Percentiles rank a stretch among this genome's conserved stretches.
Evolutionary conservation across 352 stramenopile genomes (phyloP).

Genomic region (Phytopythium aichiense): DNA sequence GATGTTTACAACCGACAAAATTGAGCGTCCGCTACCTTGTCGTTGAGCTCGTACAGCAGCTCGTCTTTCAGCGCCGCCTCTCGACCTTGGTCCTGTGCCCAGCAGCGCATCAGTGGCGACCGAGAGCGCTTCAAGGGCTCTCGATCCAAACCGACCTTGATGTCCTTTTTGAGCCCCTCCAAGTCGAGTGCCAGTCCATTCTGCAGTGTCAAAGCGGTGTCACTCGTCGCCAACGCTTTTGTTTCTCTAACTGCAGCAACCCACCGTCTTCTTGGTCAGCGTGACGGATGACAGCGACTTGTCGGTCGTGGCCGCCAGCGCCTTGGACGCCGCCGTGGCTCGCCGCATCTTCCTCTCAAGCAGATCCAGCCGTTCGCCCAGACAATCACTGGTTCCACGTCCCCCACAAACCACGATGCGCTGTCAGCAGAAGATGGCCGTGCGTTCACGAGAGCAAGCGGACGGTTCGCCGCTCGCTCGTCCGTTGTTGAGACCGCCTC

Average conservation of each 20-base stretch:
- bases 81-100: slow-evolving; percentile 30
- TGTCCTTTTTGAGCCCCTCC: slow-evolving; percentile 51
- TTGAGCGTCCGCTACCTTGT: not conserved
- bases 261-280: slow-evolving; percentile 56
- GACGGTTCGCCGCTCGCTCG: too few relatives aligned
- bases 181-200: slow-evolving; percentile 46
- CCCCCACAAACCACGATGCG: too few relatives aligned
- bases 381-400: too few relatives aligned
- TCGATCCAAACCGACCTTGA: slow-evolving; percentile 23
- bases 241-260: not conserved
- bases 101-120: not conserved
- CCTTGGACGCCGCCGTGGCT: slow-evolving; percentile 44
- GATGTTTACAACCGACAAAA: not conserved
- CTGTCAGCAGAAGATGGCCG: too few relatives aligned
- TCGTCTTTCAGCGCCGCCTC: slow-evolving; percentile 48
- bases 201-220: slow-evolving; percentile 12
- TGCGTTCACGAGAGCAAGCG: too few relatives aligned
- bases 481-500: too few relatives aligned
- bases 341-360: slow-evolving; percentile 14
- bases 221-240: too few relatives aligned
- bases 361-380: too few relatives aligned
- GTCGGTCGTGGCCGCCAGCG: slow-evolving; percentile 32
- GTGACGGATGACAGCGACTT: slow-evolving; percentile 54
- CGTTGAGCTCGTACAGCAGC: slow-evolving; percentile 43
- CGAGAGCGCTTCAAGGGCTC: not conserved